Base-by-base conservation (phyloP, 2,329 filamentous ascomycete genomes). In the Ophiosphaerella herpotricha region DNA sequence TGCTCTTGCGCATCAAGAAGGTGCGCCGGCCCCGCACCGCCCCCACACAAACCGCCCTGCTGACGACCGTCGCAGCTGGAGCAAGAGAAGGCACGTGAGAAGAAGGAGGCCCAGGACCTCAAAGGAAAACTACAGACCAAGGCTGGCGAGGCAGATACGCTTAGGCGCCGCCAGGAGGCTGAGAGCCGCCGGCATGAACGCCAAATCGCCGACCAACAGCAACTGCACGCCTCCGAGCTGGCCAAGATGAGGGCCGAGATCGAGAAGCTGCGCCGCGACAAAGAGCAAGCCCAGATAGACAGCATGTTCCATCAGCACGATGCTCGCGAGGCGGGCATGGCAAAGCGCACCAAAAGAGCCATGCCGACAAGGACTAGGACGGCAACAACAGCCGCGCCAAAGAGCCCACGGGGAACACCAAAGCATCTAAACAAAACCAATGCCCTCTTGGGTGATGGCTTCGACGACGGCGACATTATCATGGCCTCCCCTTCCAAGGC, bases 241-340 rank as follows among this genome's bases (percentile, higher is more conserved):
- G 82, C 82, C 5, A 85, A 82, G 62, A 81, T 88, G 42, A 83
- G 87, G 53, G 80, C 81, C 8, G 81, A 85, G 8, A 77, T 88
- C 4, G 86, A 91, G 55, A 80, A 79, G 6, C 82, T 85, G n/a
- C 77, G 82, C 26, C 83, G 83, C 9, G 85, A 88, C 16, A 80
- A 87, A 51, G 84, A 86, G 60, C 84, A 80, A 51, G 82, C 84
- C 42, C 78, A 83, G 47, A 90, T 86, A 1, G 87, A 90, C 68
- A 82, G 88, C 52, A 81, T 87, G 56, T 94, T 94, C 66, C 77
- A 88, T 24, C 83, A 86, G 64, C 84, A 88, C 55, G 89, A 93
- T 63, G 81, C 80, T 34, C 87, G 90, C 58, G 85, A 85, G 55
- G 71, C 77, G 4, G 76, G 80, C 55, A 64, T 67, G 48, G 50